These are phyloP conservation scores for Carex myosuroides DNA, from an alignment of 176 grass and related monocot genomes.

Conservation along the genomic window DNA sequence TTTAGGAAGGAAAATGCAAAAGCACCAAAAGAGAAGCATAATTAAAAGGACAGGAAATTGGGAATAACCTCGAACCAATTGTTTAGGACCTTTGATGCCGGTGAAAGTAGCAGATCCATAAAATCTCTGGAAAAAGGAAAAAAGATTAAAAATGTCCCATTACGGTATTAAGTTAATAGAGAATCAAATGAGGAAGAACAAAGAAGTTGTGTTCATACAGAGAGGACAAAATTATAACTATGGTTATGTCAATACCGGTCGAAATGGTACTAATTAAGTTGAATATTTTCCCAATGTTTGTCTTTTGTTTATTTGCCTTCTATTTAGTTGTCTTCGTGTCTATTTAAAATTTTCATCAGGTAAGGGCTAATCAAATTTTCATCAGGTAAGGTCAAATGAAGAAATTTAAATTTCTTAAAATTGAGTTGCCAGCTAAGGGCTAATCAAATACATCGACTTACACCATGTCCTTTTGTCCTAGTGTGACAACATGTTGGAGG, in stretches of 20 bases:
- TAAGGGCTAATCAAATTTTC: background rate
- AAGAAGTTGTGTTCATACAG: background rate
- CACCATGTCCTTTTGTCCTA: slow-evolving; percentile 88
- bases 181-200: background rate
- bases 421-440: background rate
- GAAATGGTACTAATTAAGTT: background rate
- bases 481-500: slow-evolving; percentile 44
- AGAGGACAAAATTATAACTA: background rate
- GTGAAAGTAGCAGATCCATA: slow-evolving; percentile 76
- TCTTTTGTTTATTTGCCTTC: background rate
- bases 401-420: background rate
- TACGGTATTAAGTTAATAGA: background rate
- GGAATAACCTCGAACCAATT: slow-evolving; percentile 83
- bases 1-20: background rate
- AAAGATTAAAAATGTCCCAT: background rate
- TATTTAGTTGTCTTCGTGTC: background rate
- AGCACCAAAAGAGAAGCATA: background rate
- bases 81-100: slow-evolving; percentile 87
- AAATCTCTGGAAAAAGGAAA: slow-evolving; percentile 56
- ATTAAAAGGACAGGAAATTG: background rate
- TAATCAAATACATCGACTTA: slow-evolving; percentile 34
- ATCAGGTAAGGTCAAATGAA: background rate
- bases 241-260: background rate
- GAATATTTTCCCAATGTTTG: background rate
- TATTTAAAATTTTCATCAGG: background rate